Evolutionary conservation across 306 rosid species (phyloP), one percentile per base, ranked within the genome.

Genomic region (Prunus mongolica): DNA sequence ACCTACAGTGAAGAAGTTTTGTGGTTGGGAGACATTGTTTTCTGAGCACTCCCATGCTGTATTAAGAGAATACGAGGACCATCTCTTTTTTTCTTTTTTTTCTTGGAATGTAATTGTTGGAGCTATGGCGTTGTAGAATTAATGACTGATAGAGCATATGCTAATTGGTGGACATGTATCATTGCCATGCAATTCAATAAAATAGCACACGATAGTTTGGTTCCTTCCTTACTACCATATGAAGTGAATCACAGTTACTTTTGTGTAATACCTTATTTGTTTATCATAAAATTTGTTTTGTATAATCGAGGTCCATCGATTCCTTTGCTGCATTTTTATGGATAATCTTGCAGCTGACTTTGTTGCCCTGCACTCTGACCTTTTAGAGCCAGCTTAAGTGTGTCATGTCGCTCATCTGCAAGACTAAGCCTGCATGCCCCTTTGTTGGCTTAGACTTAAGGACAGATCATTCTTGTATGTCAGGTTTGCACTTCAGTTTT

Each of bases 91-190:
- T 27, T 27, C 0, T 55, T 74, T 86, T 75, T 60, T 82, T 67
- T 84, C 69, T 61, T 76, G 77, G 85, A 84, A 83, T 86, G 89
- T 90, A 90, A 87, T 89, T 87, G 89, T 82, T 90, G 90, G 88
- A 91, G 91, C 80, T 88, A 87, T 67, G 77, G 88, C 81, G 66
- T 61, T 86, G 90, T 88, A 88, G 92, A 90, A 84, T 86, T 85
- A 84, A 85, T 72, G 85, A 85, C 82, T 77, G 87, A 89, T 88
- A 84, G 90, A 88, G 86, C 88, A 80, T 85, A 78, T 86, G 87
- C 89, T 88, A 89, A 90, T 91, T 90, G 89, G 86, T 84, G 89
- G 87, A 84, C 85, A 81, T 89, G 88, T 87, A 89, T 83, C 84
- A 90, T 88, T 87, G 83, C 85, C 83, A 66, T 85, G 94, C 84